Evolutionary conservation across 2,329 filamentous ascomycete species (phyloP).

Genomic region (Colletotrichum falcatum): DNA sequence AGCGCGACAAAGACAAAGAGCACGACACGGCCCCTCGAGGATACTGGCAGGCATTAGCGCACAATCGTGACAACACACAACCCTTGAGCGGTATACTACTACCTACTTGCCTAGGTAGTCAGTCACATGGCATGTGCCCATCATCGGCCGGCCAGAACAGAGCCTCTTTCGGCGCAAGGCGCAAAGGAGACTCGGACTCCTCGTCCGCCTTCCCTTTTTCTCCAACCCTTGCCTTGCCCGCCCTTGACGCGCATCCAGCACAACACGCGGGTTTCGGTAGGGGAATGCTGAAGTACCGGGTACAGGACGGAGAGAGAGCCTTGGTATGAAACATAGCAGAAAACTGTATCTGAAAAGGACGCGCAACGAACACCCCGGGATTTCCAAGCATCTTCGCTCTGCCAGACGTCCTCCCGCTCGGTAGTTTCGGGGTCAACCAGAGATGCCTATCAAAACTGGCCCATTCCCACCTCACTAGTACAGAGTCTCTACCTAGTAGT

Average conservation of each 20-base stretch:
- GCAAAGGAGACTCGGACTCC: slow-evolving; percentile 17
- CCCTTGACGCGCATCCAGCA: slow-evolving; percentile 11
- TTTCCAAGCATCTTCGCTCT: slow-evolving; percentile 32
- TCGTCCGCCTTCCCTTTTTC: slow-evolving; percentile 36
- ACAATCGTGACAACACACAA: slow-evolving; percentile 9
- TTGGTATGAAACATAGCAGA: slow-evolving; percentile 34
- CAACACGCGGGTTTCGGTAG: no score
- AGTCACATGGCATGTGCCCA: not conserved
- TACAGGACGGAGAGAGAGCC: no score
- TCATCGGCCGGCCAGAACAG: not conserved
- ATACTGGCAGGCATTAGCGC: slow-evolving; percentile 1
- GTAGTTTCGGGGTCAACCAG: slow-evolving; percentile 32
- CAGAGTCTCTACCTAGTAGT: not conserved
- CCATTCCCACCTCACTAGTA: slow-evolving; percentile 30
- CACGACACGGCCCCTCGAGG: not conserved
- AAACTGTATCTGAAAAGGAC: slow-evolving; percentile 39
- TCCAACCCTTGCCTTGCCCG: slow-evolving; percentile 1
- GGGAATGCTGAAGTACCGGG: no score
- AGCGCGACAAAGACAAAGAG: not conserved
- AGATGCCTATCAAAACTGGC: slow-evolving; percentile 7
- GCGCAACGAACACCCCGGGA: slow-evolving; percentile 23
- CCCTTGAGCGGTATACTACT: no score
- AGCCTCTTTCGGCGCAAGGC: not conserved
- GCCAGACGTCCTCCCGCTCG: slow-evolving; percentile 7
- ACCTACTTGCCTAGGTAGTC: no score